Base-by-base conservation (phyloP, 2,329 filamentous ascomycete species). In the Polytolypa hystricis region DNA sequence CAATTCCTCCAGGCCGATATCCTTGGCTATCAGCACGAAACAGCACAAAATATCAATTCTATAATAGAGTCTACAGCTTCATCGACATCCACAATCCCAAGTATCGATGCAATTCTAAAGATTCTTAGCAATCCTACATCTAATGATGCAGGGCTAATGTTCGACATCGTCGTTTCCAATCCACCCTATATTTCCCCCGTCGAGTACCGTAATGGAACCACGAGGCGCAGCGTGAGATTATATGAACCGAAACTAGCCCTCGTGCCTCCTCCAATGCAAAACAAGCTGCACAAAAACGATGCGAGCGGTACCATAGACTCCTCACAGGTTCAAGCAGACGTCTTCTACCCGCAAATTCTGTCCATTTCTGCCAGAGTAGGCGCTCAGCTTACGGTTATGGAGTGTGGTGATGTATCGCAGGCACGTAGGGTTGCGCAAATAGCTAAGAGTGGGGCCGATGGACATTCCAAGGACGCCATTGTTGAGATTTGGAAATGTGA, bases 241-340 rank as follows among this genome's bases (percentile, higher is more conserved):
- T 85, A 77, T 54, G 91, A 98, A 59, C 91, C 91, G 3, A 73
- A 66, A 44, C 60, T 83, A 9, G 91, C 91, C 0, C 67, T 96
- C 10, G 83, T 96, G 0, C 74, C 73, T 7, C 71, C 73, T 4
- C 20, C 34, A 11, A 4, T 6, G 27, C 2, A 14, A 26, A 6
- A 8, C 11, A 10, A 4, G 30, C 18, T 9, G n/a, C 3, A 39
- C 33, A 29, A 16, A 12, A 30, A n/a, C n/a, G 16, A 2, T 7
- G 11, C 9, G 14, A 26, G 27, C 15, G 9, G 9, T 3, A 21
- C 11, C n/a, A n/a, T 11, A 9, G 16, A 39, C n/a, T 26, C 20
- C 2, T 8, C 20, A 4, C 5, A 5, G 5, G n/a, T 12, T 16
- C 47, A 39, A 4, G 56, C 56, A 20, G 60, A 62, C 43, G 39